Evolutionary conservation across 768 basidiomycete species (phyloP).

Genomic region (Trametes elegans): DNA sequence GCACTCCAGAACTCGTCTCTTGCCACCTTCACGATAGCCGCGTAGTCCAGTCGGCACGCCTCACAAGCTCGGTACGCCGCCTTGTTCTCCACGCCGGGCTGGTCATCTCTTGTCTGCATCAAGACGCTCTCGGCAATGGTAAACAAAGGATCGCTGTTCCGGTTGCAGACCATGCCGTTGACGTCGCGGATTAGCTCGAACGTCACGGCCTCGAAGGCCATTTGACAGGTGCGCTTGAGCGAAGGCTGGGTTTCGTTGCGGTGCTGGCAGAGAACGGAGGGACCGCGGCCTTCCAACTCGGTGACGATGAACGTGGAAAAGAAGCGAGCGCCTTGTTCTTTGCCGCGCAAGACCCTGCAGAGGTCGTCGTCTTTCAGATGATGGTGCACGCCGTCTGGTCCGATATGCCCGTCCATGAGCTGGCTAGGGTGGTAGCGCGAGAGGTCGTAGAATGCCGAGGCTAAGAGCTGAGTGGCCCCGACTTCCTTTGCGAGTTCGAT

Average conservation of each 20-base stretch:
- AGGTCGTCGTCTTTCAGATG: constrained; percentile 53
- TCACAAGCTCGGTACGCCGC: constrained; percentile 60
- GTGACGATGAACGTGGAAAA: constrained; percentile 77
- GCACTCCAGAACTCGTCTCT: constrained; percentile 65
- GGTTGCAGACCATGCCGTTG: constrained; percentile 63
- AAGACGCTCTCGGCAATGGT: constrained; percentile 64
- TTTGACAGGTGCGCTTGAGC: constrained; percentile 56
- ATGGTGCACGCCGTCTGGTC: constrained; percentile 35
- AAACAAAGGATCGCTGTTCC: constrained; percentile 68
- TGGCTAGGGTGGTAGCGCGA: constrained; percentile 66
- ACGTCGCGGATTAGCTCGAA: constrained; percentile 74
- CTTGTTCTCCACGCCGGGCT: constrained; percentile 39
- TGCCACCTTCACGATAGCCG: constrained; percentile 53
- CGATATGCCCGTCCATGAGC: constrained; percentile 51
- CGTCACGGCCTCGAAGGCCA: constrained; percentile 71
- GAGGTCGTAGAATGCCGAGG: constrained; percentile 79
- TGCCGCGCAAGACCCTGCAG: constrained; percentile 59
- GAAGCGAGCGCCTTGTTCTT: constrained; percentile 70
- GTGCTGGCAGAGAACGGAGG: constrained; percentile 44
- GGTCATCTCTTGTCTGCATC: constrained; percentile 59
- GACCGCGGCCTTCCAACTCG: constrained; percentile 63
- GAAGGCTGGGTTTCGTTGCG: constrained; percentile 44
- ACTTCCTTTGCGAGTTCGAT: constrained; percentile 65
- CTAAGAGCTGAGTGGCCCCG: constrained; percentile 55
- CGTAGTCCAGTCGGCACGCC: constrained; percentile 60